phyloP scores from a whole-genome alignment of 202 grass and related monocot species.

The Musa balbisiana region DNA sequence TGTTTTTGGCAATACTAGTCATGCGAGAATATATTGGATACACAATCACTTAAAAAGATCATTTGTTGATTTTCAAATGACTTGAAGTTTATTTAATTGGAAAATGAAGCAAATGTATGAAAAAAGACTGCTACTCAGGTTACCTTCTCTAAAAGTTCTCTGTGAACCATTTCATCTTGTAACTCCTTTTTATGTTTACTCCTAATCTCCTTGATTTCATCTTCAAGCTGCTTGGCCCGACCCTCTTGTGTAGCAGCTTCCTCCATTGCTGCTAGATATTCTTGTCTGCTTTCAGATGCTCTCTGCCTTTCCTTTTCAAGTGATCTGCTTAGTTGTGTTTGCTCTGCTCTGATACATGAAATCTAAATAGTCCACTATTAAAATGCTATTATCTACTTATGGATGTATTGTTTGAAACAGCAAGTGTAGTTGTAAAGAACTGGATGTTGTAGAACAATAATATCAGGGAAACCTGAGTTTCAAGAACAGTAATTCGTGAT shows the following conservation, averaged over 20 bases:
- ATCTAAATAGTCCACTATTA: conserved; percentile 42
- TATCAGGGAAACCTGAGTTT: conserved; percentile 70
- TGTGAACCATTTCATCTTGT: conserved; percentile 62
- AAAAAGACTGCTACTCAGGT: neutral
- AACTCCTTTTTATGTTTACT: conserved; percentile 72
- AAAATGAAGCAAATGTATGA: neutral
- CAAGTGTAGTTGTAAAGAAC: neutral
- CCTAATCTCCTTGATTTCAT: conserved; percentile 91
- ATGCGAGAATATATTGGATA: neutral
- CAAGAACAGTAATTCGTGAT: conserved; percentile 81
- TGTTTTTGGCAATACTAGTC: too few species aligned
- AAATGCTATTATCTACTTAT: neutral
- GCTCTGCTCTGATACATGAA: conserved; percentile 94
- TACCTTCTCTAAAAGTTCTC: conserved; percentile 92
- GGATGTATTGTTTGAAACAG: neutral
- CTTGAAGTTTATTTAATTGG: neutral
- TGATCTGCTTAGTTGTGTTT: conserved; percentile 90
- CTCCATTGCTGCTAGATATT: conserved; percentile 82
- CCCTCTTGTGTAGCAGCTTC: conserved; percentile 87
- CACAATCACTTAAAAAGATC: neutral
- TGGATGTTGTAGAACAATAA: conserved; percentile 5
- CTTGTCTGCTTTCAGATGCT: conserved; percentile 96
- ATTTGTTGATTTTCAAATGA: neutral
- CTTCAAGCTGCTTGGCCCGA: conserved; percentile 79
- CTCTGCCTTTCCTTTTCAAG: conserved; percentile 99